Evolutionary conservation across 805 yeast genomes (phyloP), one percentile per base, ranked within the genome.

Genomic region (Starmera pachycereana): DNA sequence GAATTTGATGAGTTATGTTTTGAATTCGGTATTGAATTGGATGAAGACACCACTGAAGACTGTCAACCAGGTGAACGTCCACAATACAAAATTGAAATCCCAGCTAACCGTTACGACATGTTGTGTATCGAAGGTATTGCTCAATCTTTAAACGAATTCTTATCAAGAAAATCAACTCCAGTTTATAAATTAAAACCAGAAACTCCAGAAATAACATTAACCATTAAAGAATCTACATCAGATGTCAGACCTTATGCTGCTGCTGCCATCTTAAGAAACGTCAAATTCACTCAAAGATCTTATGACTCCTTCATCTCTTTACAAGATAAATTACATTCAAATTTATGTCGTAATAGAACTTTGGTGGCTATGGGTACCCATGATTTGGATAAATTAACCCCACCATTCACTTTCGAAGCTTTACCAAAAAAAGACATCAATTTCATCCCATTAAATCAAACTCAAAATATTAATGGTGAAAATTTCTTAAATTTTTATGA

Each of bases 341-440:
- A 92, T 62, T 69, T 92, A 56, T 90, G 98, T 65, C 90, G 99
- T 71, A 85, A 90, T 65, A 85, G 99, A 74, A 81, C 96, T 29
- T 74, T 92, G 52, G 98, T 92, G 41, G 97, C 98, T 38, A 88
- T 90, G 73, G 99, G 99, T 54, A 92, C 99, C 40, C 99, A 92
- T 58, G 97, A 92, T 63, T 71, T 81, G 46, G 95, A 86, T 60
- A 76, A 82, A 37, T 65, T 90, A 49, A 60, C 73, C 32, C 83
- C 85, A 25, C 94, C 95, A 44, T 87, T 92, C 67, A 76, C 86
- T 40, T 92, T 87, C 68, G 86, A 81, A 57, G 97, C 92, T 34
- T 66, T 83, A 49, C 69, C 77, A 40, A 96, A 96, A 43, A 66
- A 72, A 49, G 88, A 84, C 35, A 70, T 92, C 60, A 69, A 74